Conservation (phyloP, 257 asterid species). For the Jacaranda mimosifolia region DNA sequence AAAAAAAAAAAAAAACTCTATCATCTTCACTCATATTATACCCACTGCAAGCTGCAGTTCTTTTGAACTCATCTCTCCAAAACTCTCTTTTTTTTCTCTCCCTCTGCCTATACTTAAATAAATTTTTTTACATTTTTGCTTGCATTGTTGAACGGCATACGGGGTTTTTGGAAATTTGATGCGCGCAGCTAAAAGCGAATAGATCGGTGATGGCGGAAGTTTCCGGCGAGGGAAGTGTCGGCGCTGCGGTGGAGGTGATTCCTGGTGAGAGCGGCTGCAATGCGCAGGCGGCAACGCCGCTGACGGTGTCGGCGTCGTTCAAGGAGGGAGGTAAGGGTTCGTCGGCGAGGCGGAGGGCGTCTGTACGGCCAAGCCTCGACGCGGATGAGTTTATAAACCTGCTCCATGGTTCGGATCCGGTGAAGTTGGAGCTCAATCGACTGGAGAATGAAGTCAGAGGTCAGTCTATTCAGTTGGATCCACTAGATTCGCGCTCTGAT, state of each 20-base stretch:
- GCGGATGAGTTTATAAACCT: conserved; percentile 94
- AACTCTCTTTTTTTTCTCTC: conserved; percentile 34
- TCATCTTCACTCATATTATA: conserved; percentile 52
- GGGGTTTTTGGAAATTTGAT: conserved; percentile 45
- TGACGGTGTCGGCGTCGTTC: conserved; percentile 78
- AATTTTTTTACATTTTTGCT: conserved; percentile 20
- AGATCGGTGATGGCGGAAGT: conserved; percentile 93
- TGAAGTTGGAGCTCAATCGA: conserved; percentile 97
- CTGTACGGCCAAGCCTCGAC: conserved; percentile 86
- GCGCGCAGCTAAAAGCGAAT: conserved; percentile 48
- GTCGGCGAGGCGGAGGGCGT: conserved; percentile 78
- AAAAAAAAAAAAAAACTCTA: too few relatives aligned
- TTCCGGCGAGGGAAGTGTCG: conserved; percentile 74
- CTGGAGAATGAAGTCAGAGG: conserved; percentile 99
- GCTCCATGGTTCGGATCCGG: conserved; percentile 99
- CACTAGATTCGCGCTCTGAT: conserved; percentile 56
- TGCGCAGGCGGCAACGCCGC: conserved; percentile 66
- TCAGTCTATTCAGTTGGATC: conserved; percentile 77
- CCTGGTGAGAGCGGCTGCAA: conserved; percentile 61
- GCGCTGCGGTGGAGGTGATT: conserved; percentile 56
- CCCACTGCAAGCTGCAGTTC: conserved; percentile 46
- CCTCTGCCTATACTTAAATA: conserved; percentile 24
- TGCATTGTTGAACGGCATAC: conserved; percentile 33
- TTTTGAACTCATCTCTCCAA: conserved; percentile 41
- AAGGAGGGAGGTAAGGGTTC: conserved; percentile 76